Evolutionary conservation across 75 land plant species (phyloP).

Genomic region (Pinus taeda): DNA sequence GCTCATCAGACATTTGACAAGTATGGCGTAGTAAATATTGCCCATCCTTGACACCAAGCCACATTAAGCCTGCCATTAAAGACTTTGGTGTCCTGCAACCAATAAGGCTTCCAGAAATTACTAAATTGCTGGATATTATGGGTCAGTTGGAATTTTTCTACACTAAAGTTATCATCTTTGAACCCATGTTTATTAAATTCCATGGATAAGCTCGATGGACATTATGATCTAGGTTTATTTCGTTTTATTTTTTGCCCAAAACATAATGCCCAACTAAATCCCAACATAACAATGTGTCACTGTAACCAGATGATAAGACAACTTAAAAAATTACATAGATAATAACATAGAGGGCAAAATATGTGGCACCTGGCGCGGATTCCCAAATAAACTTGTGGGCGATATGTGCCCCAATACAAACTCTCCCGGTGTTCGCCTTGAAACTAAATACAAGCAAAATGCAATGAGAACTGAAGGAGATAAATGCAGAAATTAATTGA

Average conservation of each 20-base stretch:
- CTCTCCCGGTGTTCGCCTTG: constrained; percentile 87
- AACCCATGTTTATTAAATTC: no score
- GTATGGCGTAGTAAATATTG: constrained; percentile 73
- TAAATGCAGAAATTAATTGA: background rate
- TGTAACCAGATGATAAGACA: background rate
- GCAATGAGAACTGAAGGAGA: background rate
- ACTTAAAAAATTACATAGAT: no score
- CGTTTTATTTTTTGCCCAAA: no score
- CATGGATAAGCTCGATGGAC: no score
- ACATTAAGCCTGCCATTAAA: constrained; percentile 89
- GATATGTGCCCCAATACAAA: constrained; percentile 95
- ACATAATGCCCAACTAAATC: no score
- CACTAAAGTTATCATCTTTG: no score
- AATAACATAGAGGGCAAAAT: no score
- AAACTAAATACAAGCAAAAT: constrained; percentile 45
- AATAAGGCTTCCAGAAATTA: background rate
- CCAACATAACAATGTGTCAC: background rate
- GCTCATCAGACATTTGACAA: constrained; percentile 87
- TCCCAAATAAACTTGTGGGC: constrained; percentile 88
- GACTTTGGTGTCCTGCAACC: constrained; percentile 79
- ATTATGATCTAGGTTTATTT: no score
- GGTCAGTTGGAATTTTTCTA: no score
- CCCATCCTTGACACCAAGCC: constrained; percentile 85
- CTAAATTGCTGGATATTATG: no score
- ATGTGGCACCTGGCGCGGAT: constrained; percentile 78